Evolutionary conservation across 495 filamentous ascomycete species (phyloP), one percentile per base, ranked within the genome.

Genomic region (Trichoderma parareesei): DNA sequence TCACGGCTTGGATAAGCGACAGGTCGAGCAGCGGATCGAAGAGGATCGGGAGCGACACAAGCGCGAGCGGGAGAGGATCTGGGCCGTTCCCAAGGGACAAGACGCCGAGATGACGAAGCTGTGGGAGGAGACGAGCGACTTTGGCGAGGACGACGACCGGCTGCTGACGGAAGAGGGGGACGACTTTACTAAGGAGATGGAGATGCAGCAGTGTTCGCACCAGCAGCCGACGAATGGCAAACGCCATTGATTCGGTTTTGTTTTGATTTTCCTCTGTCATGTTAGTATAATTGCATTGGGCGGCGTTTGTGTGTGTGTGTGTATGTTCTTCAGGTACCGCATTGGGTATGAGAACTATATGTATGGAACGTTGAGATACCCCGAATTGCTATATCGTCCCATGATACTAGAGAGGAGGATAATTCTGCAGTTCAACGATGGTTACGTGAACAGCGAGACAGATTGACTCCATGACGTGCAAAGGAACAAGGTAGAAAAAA

Each of bases 11-110:
- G 92, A 97, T 71, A 93, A 92, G 73, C 84, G 87, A 64, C 87
- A 93, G 78, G 90, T 96, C 43, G 92, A 97, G 76, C 93, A 97
- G 78, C 77, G 94, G 61, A 97, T 98, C 67, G 95, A 98, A 67
- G 94, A 98, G 72, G 94, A 98, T 75, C 81, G 94, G 8, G 95
- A 98, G 74, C 82, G 94, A 48, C 96, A 98, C 75, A 98, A 98
- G 79, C 78, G 94, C 44, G 77, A 90, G 66, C 75, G 94, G 16
- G 94, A 98, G 73, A 89, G 84, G 68, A 93, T 93, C 72, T 98
- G 95, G 94, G 88, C 90, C 2, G 85, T 96, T 3, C 83, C 81
- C 60, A 77, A 78, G 8, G 85, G 88, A 38, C 81, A 85, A 5
- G 84, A 90, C 68, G 87, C 88, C 65, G 85, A 92, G 65, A 85